Evolutionary conservation across 306 rosid genomes (phyloP), one percentile per base, ranked within the genome.

Genomic region (Chamaecrista fasciculata): DNA sequence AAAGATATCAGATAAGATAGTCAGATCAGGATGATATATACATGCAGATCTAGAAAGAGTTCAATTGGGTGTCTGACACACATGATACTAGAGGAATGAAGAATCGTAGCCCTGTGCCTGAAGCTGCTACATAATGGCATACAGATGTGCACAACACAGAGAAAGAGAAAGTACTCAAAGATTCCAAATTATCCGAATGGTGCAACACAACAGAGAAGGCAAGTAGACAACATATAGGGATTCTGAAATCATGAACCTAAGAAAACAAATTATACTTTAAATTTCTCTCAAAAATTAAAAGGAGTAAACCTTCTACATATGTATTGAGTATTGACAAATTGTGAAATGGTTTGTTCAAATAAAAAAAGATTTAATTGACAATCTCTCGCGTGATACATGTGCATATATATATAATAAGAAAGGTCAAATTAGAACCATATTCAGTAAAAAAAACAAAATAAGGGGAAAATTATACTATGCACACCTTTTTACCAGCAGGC

Each of bases 401-500:
- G 4, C 33, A 57, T 49, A 66, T 57, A 33, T 44, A 10, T 53
- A 40, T 63, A 62, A 11, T 14, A 16, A 3, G 2, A 63, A 12
- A 11, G 33, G 59, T n/a, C n/a, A n/a, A n/a, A 3, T 40, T 18
- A 59, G 7, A 43, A 59, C 43, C 34, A 72, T 18, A 73, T 40
- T 52, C 25, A 37, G 25, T 61, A 43, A 51, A 33, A 57, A 49
- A 42, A 1, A 57, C 43, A 42, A 1, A 58, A 28, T 49, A 64
- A 59, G 19, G 15, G 40, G 42, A 51, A 67, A 75, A 46, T 52
- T 62, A 73, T n/a, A 16, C 11, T 36, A 23, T 15, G 34, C 56
- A 10, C n/a, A 90, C 98, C 95, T 90, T 86, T 81, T 68, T 90
- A 75, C 97, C 97, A 51, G 99, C 99, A 65, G 99, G 97, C 78